phyloP scores from a whole-genome alignment of 1,139 yeast genomes.

The Geotrichum macrosporum region DNA sequence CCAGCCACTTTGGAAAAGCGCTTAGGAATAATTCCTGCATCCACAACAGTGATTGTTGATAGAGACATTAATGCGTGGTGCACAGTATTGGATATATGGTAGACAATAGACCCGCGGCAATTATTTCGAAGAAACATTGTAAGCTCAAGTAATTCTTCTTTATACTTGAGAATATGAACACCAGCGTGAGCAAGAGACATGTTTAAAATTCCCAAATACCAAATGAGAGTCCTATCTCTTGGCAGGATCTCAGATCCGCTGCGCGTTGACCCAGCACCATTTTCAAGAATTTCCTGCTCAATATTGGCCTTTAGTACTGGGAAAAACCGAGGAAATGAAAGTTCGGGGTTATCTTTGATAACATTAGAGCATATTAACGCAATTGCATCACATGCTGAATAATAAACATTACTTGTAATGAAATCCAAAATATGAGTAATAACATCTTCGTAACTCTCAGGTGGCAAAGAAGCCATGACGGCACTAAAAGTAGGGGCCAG shows the following conservation, averaged over 20 bases:
- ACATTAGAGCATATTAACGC: constrained; percentile 69
- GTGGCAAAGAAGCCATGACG: constrained; percentile 66
- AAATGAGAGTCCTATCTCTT: constrained; percentile 69
- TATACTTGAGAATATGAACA: constrained; percentile 44
- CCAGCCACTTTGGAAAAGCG: constrained; percentile 34
- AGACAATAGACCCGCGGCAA: constrained; percentile 61
- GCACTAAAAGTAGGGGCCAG: constrained; percentile 65
- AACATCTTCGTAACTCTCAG: constrained; percentile 52
- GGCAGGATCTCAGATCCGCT: constrained; percentile 66
- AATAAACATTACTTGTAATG: constrained; percentile 56
- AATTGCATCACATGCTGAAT: constrained; percentile 62
- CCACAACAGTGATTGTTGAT: constrained; percentile 43
- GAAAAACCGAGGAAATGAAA: constrained; percentile 47
- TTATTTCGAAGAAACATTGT: constrained; percentile 50
- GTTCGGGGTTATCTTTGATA: constrained; percentile 55
- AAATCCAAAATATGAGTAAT: constrained; percentile 54
- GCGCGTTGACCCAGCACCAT: constrained; percentile 78
- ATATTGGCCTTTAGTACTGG: constrained; percentile 51
- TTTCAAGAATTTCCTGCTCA: constrained; percentile 66
- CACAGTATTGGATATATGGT: constrained; percentile 47
- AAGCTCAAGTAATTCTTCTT: constrained; percentile 48
- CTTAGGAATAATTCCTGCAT: constrained; percentile 32
- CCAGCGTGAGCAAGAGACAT: constrained; percentile 72
- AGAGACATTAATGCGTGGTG: constrained; percentile 65
- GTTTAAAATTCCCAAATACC: constrained; percentile 68